Evolutionary conservation across 2,329 filamentous ascomycete species (phyloP).

Genomic region (Paracoccidioides lutzii): DNA sequence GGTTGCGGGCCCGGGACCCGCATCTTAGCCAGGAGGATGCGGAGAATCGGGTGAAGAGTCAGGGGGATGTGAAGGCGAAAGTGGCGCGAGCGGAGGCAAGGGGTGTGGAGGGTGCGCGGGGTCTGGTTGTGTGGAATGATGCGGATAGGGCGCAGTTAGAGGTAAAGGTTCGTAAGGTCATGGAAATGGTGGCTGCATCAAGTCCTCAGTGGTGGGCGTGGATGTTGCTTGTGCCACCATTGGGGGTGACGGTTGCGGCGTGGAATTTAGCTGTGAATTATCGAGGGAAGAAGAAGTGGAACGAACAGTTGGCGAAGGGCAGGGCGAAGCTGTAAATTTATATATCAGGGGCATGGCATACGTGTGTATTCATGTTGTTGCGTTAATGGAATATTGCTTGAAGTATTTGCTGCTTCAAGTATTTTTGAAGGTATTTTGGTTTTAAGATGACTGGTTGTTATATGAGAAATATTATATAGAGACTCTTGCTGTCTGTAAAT

Average conservation of each 20-base stretch:
- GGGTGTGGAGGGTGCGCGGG: constrained; percentile 41
- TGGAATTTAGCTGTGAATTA: constrained; percentile 65
- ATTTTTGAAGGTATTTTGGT: no score
- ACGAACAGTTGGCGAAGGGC: constrained; percentile 43
- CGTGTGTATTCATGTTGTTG: no score
- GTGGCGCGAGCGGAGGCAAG: constrained; percentile 59
- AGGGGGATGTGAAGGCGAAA: constrained; percentile 77
- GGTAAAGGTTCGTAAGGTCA: constrained; percentile 51
- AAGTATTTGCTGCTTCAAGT: no score
- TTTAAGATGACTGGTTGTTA: no score
- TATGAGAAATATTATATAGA: no score
- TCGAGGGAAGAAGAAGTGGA: constrained; percentile 58
- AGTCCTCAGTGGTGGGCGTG: constrained; percentile 81
- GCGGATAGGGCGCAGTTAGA: constrained; percentile 56
- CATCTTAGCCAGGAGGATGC: constrained; percentile 79
- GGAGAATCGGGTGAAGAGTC: constrained; percentile 70
- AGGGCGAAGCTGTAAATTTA: constrained; percentile 42
- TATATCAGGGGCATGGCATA: no score
- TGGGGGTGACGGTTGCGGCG: constrained; percentile 54
- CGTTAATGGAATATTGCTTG: no score
- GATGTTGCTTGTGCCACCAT: constrained; percentile 56
- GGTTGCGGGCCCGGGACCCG: constrained; percentile 60
- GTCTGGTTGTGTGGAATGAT: constrained; percentile 88
- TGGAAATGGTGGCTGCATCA: constrained; percentile 46
- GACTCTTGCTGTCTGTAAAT: no score